A percentile compares a stretch with the other conserved stretches of the same genome.
phyloP scores from a whole-genome alignment of 139 green algal genomes.

The Coelastrella sp. region DNA sequence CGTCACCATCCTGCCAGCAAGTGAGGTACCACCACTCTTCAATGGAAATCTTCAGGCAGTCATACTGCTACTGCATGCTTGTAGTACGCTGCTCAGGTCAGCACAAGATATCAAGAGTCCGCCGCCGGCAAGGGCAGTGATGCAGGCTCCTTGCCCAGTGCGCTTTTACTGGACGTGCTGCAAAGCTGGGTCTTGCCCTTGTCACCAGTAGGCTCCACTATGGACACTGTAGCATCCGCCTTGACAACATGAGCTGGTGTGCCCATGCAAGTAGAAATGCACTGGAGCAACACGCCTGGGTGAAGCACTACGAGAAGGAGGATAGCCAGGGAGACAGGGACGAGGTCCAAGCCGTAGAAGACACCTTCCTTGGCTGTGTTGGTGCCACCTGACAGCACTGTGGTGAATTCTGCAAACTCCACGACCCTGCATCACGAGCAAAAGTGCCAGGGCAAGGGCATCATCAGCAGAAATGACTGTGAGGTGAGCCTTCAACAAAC shows the following conservation, averaged over 20 bases:
- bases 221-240: not conserved
- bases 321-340: not conserved
- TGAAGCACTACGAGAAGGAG: not conserved
- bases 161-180: not conserved
- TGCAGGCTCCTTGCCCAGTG: not conserved
- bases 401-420: not conserved
- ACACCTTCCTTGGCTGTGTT: not conserved
- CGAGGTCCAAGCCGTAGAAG: not conserved
- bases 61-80: not conserved
- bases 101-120: not conserved
- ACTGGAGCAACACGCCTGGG: not conserved
- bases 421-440: not conserved
- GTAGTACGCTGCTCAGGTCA: not conserved
- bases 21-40: not conserved
- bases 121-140: not conserved
- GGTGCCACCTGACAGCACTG: not conserved
- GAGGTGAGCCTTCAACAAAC: not conserved
- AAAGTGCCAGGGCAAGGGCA: too few relatives aligned
- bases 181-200: not conserved
- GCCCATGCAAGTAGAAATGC: not conserved
- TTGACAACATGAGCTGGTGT: not conserved
- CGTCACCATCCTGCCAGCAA: not conserved
- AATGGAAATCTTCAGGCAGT: not conserved
- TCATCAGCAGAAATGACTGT: not conserved
- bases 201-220: not conserved